Evolutionary conservation across 75 land plant species (phyloP).

Genomic region (Cupressus sempervirens): DNA sequence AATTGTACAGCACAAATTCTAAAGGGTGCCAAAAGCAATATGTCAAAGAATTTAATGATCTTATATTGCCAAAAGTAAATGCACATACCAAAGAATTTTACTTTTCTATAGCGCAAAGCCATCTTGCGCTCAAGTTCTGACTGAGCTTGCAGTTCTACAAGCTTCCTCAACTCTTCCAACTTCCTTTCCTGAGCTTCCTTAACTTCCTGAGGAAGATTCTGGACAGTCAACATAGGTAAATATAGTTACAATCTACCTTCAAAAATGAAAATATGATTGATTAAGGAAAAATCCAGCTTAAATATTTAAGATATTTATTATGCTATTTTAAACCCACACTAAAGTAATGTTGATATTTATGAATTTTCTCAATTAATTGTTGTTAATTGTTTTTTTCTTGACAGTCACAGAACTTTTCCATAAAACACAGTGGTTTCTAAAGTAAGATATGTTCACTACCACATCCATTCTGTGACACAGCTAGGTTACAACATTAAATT

Average conservation of each 20-base stretch:
- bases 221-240: constrained; percentile 4
- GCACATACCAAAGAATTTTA: constrained; percentile 89
- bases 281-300: not conserved
- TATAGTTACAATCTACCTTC: not conserved
- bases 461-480: not conserved
- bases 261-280: not conserved
- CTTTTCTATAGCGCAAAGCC: constrained; percentile 70
- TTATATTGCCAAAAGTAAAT: not conserved
- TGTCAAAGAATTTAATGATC: not conserved
- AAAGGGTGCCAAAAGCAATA: too few relatives aligned
- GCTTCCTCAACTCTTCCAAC: constrained; percentile 75
- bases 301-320: not conserved
- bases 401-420: not conserved
- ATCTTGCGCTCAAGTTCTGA: constrained; percentile 75
- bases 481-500: not conserved
- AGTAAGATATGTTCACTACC: not conserved
- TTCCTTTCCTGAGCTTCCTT: constrained; percentile 78
- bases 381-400: not conserved
- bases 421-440: not conserved
- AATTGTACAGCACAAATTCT: not conserved
- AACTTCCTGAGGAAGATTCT: constrained; percentile 75
- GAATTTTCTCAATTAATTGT: not conserved
- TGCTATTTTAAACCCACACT: not conserved
- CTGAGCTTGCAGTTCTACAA: constrained; percentile 66
- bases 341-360: not conserved